phyloP scores from a whole-genome alignment of 2,329 filamentous ascomycete genomes.

The Penicillium sp. region DNA sequence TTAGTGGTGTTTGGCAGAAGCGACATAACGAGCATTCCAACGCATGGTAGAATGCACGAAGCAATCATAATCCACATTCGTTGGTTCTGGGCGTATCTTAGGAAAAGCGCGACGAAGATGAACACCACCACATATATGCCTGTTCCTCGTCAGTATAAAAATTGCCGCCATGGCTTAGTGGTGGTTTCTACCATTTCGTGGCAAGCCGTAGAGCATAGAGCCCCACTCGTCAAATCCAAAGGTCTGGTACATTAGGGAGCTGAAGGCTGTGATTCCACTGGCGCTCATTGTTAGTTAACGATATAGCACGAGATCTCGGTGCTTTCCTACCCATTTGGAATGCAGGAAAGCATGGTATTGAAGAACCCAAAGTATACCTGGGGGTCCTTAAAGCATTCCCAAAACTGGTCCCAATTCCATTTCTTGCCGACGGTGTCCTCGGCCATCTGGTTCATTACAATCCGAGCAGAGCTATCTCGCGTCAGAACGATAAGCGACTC shows the following conservation, averaged over 20 bases:
- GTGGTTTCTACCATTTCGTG: not conserved
- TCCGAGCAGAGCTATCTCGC: not conserved
- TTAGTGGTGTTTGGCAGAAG: not conserved
- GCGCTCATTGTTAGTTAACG: too few species aligned
- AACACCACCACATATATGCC: not conserved
- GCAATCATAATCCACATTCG: not conserved
- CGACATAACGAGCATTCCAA: not conserved
- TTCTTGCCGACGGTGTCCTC: not conserved
- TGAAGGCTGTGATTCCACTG: not conserved
- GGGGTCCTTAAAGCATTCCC: not conserved
- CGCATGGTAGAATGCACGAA: not conserved
- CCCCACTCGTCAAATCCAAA: slow-evolving; percentile 1
- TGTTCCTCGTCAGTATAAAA: too few species aligned
- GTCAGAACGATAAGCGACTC: not conserved
- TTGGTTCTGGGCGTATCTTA: too few species aligned
- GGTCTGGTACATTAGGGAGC: slow-evolving; percentile 2
- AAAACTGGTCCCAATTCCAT: slow-evolving; percentile 6
- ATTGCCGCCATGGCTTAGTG: too few species aligned
- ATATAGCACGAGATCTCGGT: too few species aligned
- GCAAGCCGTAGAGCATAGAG: slow-evolving; percentile 2
- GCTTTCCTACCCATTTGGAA: too few species aligned
- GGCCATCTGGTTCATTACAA: not conserved
- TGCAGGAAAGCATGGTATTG: not conserved
- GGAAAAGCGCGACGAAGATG: not conserved
- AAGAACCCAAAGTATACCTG: not conserved